Conservation (phyloP, 352 stramenopile species). For the Ophiocytium majus region DNA sequence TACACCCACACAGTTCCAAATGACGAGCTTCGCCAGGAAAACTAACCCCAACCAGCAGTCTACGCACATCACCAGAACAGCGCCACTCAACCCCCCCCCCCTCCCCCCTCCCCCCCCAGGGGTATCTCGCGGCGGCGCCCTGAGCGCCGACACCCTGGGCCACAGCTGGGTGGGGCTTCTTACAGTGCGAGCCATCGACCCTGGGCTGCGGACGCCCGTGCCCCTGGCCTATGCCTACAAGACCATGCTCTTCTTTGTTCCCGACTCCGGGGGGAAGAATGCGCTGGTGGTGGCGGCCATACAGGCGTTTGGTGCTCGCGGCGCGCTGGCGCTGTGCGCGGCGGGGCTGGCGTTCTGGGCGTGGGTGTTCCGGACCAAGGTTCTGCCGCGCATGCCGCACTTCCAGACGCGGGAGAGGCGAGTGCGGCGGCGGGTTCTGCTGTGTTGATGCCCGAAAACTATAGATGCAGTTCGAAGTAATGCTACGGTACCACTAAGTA, state of each 20-base stretch:
- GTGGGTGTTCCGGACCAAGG: constrained; percentile 36
- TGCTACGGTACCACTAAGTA: too few species aligned
- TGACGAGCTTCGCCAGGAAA: background rate
- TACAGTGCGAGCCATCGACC: constrained; percentile 46
- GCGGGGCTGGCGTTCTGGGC: constrained; percentile 28
- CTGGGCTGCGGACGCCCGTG: constrained; percentile 49
- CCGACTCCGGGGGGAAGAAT: constrained; percentile 50
- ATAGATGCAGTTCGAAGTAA: too few species aligned
- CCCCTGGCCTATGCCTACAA: constrained; percentile 57
- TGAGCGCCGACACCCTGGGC: constrained; percentile 48
- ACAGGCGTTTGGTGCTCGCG: constrained; percentile 31
- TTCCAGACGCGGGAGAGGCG: background rate
- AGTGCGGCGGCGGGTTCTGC: too few species aligned
- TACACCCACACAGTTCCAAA: too few species aligned
- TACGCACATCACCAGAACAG: too few species aligned
- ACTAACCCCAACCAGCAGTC: constrained; percentile 17
- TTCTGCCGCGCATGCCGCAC: constrained; percentile 20
- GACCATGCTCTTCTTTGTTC: constrained; percentile 59
- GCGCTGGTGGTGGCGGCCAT: constrained; percentile 30
- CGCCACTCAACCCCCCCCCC: too few species aligned
- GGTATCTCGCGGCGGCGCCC: constrained; percentile 30
- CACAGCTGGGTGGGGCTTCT: constrained; percentile 57
- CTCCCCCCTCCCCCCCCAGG: too few species aligned
- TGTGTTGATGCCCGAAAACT: too few species aligned
- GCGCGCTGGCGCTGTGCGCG: constrained; percentile 34